A percentile compares a stretch with the other conserved stretches of the same genome.
These are phyloP conservation scores for Naganishia onofrii DNA, from an alignment of 768 basidiomycete genomes.

Conservation along the genomic window DNA sequence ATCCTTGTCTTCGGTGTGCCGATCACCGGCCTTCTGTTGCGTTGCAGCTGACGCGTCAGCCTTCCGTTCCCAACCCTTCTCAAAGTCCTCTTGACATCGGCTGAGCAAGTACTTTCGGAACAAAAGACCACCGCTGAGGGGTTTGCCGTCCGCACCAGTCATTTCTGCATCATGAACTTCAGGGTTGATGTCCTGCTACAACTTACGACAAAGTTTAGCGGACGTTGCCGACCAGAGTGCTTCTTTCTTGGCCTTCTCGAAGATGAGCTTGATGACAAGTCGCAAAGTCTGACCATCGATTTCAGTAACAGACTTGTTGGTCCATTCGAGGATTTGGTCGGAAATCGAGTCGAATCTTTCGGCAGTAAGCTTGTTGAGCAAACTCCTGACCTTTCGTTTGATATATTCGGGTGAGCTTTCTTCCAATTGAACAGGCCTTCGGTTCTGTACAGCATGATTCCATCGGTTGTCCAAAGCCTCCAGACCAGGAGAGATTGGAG, in stretches of 20 bases:
- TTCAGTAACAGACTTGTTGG: slow-evolving; percentile 87
- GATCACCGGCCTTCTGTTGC: slow-evolving; percentile 61
- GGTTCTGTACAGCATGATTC: too few relatives aligned
- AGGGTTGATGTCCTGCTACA: slow-evolving; percentile 87
- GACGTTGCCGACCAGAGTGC: slow-evolving; percentile 75
- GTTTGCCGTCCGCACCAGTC: slow-evolving; percentile 73
- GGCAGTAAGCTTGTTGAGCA: slow-evolving; percentile 94
- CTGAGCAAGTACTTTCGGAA: slow-evolving; percentile 97
- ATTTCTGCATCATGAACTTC: slow-evolving; percentile 86
- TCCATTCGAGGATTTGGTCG: slow-evolving; percentile 90
- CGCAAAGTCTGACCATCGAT: slow-evolving; percentile 90
- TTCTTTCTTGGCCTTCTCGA: slow-evolving; percentile 96
- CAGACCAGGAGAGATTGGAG: slow-evolving; percentile 59
- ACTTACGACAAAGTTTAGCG: slow-evolving; percentile 85
- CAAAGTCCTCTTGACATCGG: slow-evolving; percentile 96
- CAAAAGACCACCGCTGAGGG: slow-evolving; percentile 85
- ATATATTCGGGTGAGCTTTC: slow-evolving; percentile 76
- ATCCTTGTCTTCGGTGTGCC: too few relatives aligned
- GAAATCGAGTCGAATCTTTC: slow-evolving; percentile 95
- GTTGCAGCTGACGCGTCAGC: too few relatives aligned
- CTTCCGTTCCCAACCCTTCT: slow-evolving; percentile 49
- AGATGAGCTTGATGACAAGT: slow-evolving; percentile 90
- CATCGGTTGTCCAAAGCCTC: too few relatives aligned
- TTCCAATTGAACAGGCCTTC: slow-evolving; percentile 55
- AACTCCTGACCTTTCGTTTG: slow-evolving; percentile 82